Evolutionary conservation across 306 rosid species (phyloP), one percentile per base, ranked within the genome.

Genomic region (Rubus parviflorus): DNA sequence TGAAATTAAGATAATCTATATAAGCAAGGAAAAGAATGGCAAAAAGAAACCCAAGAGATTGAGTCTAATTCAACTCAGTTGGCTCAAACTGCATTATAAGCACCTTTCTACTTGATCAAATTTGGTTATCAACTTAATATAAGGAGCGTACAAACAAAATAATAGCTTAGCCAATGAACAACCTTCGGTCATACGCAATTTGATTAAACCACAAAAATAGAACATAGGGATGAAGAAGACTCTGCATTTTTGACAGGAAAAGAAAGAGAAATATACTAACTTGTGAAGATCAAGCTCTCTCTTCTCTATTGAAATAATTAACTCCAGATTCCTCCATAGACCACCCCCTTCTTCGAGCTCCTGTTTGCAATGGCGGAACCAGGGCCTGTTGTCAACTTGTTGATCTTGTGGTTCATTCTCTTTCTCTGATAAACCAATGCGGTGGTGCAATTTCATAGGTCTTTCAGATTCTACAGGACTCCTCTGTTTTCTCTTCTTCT

Each of bases 261-360:
- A 30, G 35, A 30, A 30, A 30, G 35, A 72, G 51, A 37, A 41
- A 60, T 12, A 38, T 43, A 82, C 81, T 54, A 76, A 95, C 98
- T 88, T 89, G 67, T 85, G 84, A 80, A 84, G 73, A 69, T 90
- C 86, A 57, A 83, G 64, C 11, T 85, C 73, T 78, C 83, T 87
- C 81, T 89, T 85, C 86, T 88, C 92, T 75, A 95, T 74, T 77
- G 80, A 79, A n/a, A 86, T 70, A 65, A 95, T 82, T 77, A 95
- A 81, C 60, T 88, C 85, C 81, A 95, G 89, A 79, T 88, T 92
- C 76, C 77, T 88, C 97, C 98, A 92, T 14, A 92, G 90, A 48
- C 78, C 30, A 23, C 42, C 35, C 35, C 35, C 73, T 68, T 83
- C 53, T 8, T 77, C 61, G 8, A 72, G 74, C 46, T 61, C 35